Evolutionary conservation across 2,329 filamentous ascomycete species (phyloP).

Genomic region (Fusarium incarnatum): DNA sequence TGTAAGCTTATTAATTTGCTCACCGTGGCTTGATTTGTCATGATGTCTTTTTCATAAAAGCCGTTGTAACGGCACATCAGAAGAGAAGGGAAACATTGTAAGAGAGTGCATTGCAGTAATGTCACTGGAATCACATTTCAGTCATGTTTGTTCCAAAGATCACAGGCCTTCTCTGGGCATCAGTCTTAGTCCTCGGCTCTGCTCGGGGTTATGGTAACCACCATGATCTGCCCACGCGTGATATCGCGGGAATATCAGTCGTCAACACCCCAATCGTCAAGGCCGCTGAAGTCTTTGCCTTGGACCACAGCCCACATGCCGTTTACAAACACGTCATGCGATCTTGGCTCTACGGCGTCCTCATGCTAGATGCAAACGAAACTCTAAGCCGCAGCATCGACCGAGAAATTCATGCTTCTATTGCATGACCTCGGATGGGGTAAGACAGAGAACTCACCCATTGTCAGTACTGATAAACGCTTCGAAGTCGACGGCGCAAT

Average conservation of each 20-base stretch:
- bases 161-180: background rate
- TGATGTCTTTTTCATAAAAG: no score
- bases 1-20: no score
- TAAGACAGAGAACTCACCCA: background rate
- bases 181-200: fast-evolving
- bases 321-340: constrained; percentile 32
- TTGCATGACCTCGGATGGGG: constrained; percentile 19
- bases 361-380: constrained; percentile 15
- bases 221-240: background rate
- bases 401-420: background rate
- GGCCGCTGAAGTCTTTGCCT: background rate
- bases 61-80: no score
- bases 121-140: fast-evolving
- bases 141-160: background rate
- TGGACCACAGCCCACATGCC: constrained; percentile 5
- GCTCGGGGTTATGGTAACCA: fast-evolving
- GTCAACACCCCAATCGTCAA: constrained; percentile 18
- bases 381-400: constrained; percentile 1
- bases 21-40: background rate
- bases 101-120: no score
- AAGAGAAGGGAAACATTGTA: no score
- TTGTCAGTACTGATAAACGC: background rate
- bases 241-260: constrained; percentile 1
- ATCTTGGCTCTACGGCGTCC: constrained; percentile 13
- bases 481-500: background rate